Evolutionary conservation across 2,329 filamentous ascomycete genomes (phyloP), one percentile per base, ranked within the genome.

Genomic region (Diplodia seriata): DNA sequence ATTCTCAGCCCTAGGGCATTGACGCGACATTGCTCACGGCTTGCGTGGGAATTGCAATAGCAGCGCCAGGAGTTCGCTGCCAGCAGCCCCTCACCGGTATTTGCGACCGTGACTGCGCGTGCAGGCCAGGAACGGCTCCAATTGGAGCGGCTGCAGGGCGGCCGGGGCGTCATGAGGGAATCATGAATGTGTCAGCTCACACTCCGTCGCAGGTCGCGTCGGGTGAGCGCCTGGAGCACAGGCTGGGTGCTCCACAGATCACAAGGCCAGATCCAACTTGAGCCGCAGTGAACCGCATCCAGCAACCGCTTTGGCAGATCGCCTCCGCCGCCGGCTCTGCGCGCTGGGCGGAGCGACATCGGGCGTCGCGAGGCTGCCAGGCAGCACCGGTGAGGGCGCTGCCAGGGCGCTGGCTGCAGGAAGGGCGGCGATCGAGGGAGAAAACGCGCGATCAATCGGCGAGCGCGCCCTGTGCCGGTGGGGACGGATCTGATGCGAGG

Each of bases 161-260:
- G 43, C 31, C 47, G 47, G 47, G 38, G 40, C 55, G 55, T 67
- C 65, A 36, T 61, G 29, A 38, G 43, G 49, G 36, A 20, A 67
- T 67, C 65, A 67, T 51, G 65, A 67, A 59, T 43, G 40, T 65
- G 62, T 65, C 62, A 65, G 49, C 62, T 65, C 61, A 64, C 47
- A 29, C 36, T 38, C 12, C 43, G 55, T 15, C 7, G 55, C 55
- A 49, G 40, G 20, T 63, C 43, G 59, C 51, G 59, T 63, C 59
- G 26, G 59, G 43, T 63, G 59, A 63, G 59, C 29, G 29, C 31
- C 29, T 36, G 18, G 53, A 55, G 53, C 53, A 31, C 31, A 55
- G 53, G 33, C 20, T 15, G 26, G 31, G 33, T 26, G 43, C 43
- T 38, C 62, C 62, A 65, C 59, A 63, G 47, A 63, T 51, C 59